Percentiles rank a stretch among this genome's conserved stretches.
phyloP scores from a whole-genome alignment of 2,329 filamentous ascomycete species.

The Penicillium sp. region DNA sequence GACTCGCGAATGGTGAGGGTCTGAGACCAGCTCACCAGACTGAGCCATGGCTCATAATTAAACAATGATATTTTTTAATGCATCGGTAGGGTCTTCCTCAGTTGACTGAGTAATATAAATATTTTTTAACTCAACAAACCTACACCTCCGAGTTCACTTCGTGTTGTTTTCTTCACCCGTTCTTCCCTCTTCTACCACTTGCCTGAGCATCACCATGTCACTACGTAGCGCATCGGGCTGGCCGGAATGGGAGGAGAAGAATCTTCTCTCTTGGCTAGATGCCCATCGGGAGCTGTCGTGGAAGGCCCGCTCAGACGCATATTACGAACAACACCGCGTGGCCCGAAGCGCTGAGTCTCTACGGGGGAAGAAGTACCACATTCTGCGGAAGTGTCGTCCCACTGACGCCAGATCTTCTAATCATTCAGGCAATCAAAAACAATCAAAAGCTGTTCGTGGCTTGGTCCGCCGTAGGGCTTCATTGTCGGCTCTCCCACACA shows the following conservation, averaged over 20 bases:
- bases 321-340: constrained; percentile 3
- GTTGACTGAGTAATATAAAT: background rate
- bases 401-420: too few species aligned
- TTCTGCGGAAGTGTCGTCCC: background rate
- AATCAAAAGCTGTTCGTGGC: background rate
- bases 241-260: constrained; percentile 5
- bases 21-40: background rate
- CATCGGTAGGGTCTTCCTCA: background rate
- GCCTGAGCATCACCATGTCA: background rate
- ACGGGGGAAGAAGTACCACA: constrained; percentile 7
- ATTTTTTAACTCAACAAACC: background rate
- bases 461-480: background rate
- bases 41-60: background rate
- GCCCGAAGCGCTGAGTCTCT: constrained; percentile 4
- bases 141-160: background rate
- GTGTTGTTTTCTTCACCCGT: background rate
- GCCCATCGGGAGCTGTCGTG: background rate
- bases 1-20: background rate
- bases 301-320: constrained; percentile 1
- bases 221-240: background rate
- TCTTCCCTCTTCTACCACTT: background rate
- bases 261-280: background rate
- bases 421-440: too few species aligned
- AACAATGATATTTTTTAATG: background rate
- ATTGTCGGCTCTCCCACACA: background rate